Evolutionary conservation across 2,329 filamentous ascomycete species (phyloP).

Genomic region (Bipolaris cookei): DNA sequence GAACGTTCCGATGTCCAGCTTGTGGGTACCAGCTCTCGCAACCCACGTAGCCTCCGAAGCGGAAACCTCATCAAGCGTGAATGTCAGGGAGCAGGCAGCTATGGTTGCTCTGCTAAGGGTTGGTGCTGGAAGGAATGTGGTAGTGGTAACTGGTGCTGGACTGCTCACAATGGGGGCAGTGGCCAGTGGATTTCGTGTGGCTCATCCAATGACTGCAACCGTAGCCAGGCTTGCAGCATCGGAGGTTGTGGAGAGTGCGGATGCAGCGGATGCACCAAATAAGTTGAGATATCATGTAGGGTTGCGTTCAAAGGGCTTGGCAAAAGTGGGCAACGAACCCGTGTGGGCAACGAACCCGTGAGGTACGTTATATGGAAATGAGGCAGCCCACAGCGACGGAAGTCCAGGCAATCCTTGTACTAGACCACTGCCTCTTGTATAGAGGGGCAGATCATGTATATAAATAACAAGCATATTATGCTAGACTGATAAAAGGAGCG

Average conservation of each 20-base stretch:
- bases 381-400: no score
- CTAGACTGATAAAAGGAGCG: no score
- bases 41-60: slow-evolving; percentile 6
- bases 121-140: slow-evolving; percentile 13
- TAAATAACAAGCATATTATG: no score
- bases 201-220: slow-evolving; percentile 2
- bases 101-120: slow-evolving; percentile 8
- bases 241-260: slow-evolving; percentile 6
- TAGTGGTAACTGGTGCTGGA: slow-evolving; percentile 10
- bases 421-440: no score
- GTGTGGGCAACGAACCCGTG: no score
- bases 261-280: slow-evolving; percentile 12
- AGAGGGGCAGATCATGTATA: no score
- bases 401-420: no score
- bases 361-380: no score
- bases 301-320: neutral
- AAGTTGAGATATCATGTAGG: neutral
- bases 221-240: slow-evolving; percentile 6
- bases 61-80: slow-evolving; percentile 11
- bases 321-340: no score
- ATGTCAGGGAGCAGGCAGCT: slow-evolving; percentile 5
- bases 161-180: slow-evolving; percentile 9
- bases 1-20: slow-evolving; percentile 7
- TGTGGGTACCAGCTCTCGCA: slow-evolving; percentile 1
- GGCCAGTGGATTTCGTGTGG: slow-evolving; percentile 11